Base-by-base conservation (phyloP, 352 stramenopile species). In the Globisporangium abappressorium region DNA sequence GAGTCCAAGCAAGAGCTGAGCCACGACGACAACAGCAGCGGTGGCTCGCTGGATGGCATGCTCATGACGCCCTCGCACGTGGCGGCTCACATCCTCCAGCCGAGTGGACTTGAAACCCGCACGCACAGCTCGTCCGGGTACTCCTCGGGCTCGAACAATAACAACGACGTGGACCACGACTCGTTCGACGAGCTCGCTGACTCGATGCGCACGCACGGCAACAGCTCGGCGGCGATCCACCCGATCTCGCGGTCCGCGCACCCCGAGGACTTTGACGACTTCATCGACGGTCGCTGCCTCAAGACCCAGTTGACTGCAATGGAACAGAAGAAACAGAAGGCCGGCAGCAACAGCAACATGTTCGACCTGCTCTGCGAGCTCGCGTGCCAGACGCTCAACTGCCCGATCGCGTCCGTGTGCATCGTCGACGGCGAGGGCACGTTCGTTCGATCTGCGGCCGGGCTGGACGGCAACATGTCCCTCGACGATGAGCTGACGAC, bases 311-410 rank as follows among this genome's bases (percentile, higher is more conserved):
- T 89, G 33, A 70, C 63, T 20, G 78, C 77, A 24, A 83, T 90
- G 79, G 79, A 87, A 51, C 75, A 83, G 57, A 76, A 84, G 65
- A 83, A 81, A 26, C 67, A 75, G 12, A 74, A 75, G 18, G 71
- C 59, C 20, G 66, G 73, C 46, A 80, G 75, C 62, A 78, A 77
- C 68, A 87, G 79, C 74, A 90, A 90, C 73, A 92, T 91, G 84
- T 92, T 92, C 26, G 84, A 88, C 56, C 73, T 94, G 28, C 75
- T 94, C 43, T 94, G 86, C 65, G 86, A 92, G 59, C 74, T 94
- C 54, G 86, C 86, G 51, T 91, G 86, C 69, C 83, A 94, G 65
- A 91, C 86, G n/a, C 79, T 94, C 33, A 80, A 81, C 63, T 94
- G 86, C 41, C 86, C 86, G 6, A 91, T 94, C 66, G 86, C 86